These are phyloP conservation scores for Kwoniella dejecticola DNA, from an alignment of 768 basidiomycete species.

Conservation along the genomic window DNA sequence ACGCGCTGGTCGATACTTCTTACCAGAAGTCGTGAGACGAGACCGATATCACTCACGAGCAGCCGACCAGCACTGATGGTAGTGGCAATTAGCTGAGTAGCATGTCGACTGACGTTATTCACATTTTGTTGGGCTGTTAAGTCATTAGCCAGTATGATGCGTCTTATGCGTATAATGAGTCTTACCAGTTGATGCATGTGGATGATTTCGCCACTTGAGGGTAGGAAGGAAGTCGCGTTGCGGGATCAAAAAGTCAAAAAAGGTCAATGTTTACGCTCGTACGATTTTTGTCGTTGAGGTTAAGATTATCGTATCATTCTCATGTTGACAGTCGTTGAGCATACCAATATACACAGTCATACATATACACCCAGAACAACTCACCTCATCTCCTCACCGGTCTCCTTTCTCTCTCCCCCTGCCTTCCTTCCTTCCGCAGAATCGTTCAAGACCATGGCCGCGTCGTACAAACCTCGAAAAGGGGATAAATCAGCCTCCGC, in stretches of 20 bases:
- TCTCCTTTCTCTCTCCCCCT: neutral
- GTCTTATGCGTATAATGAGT: no score
- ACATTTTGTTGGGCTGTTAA: no score
- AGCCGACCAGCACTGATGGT: no score
- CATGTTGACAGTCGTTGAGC: neutral
- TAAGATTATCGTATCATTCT: neutral
- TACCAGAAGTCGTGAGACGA: no score
- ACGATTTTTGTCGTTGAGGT: neutral
- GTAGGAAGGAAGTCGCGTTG: neutral
- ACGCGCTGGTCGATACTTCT: no score
- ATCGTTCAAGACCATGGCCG: slow-evolving; percentile 19
- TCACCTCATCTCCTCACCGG: neutral
- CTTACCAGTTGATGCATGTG: no score
- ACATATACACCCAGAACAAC: no score
- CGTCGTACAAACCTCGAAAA: slow-evolving; percentile 21
- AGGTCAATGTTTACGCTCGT: neutral
- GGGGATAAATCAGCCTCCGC: slow-evolving; percentile 12
- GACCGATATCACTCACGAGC: no score
- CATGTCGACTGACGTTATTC: no score
- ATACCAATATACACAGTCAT: neutral
- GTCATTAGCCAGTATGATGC: no score
- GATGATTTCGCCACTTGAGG: neutral
- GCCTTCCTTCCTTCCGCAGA: no score
- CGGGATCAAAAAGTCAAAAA: neutral
- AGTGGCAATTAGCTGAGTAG: no score